A percentile compares a stretch with the other conserved stretches of the same genome.
phyloP scores from a whole-genome alignment of 768 basidiomycete genomes.

The Podaxis rugospora region DNA sequence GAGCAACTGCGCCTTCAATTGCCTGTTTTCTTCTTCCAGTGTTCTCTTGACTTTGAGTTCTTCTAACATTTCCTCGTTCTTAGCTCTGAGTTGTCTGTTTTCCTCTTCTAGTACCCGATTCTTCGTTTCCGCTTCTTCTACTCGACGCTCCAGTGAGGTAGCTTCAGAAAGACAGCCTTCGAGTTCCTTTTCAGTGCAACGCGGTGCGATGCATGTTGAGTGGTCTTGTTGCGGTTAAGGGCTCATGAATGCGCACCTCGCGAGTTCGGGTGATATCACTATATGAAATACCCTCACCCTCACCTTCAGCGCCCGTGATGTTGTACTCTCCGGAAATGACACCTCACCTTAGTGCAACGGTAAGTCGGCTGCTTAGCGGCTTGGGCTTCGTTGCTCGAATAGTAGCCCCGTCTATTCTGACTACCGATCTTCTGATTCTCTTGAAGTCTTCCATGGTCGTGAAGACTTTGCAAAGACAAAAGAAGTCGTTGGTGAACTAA shows the following conservation, averaged over 20 bases:
- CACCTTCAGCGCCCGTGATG: no score
- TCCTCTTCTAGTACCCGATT: not conserved
- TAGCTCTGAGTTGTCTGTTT: not conserved
- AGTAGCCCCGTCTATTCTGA: no score
- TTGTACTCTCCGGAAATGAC: no score
- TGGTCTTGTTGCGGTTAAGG: not conserved
- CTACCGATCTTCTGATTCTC: no score
- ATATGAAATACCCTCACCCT: not conserved
- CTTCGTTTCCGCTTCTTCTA: not conserved
- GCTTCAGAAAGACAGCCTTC: not conserved
- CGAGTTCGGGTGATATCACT: not conserved
- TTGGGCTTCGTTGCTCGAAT: no score
- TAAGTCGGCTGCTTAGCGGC: no score
- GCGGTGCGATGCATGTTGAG: no score
- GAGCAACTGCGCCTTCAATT: not conserved
- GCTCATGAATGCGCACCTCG: not conserved
- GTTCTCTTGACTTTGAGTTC: no score
- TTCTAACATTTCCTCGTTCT: not conserved
- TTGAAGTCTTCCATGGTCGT: no score
- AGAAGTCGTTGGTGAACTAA: no score
- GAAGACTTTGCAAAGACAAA: no score
- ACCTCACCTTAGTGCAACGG: no score
- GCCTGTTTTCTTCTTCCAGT: not conserved
- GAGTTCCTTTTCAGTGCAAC: not conserved
- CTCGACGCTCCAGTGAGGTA: not conserved